Evolutionary conservation across 2,329 filamentous ascomycete species (phyloP).

Genomic region (Beauveria varroae): DNA sequence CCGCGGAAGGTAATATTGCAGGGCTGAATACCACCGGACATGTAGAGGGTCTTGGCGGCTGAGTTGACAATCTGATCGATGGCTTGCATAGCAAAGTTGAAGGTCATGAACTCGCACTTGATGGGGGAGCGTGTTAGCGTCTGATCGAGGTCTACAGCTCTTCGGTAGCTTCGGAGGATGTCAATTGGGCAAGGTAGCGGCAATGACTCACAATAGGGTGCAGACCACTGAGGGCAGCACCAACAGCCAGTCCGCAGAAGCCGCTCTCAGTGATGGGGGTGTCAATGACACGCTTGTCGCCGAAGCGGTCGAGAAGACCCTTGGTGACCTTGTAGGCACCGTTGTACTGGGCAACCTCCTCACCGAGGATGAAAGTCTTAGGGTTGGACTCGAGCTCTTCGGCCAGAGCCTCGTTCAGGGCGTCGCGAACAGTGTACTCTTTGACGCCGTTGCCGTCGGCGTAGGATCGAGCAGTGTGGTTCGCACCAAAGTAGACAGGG

Average conservation of each 20-base stretch:
- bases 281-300: constrained; percentile 95
- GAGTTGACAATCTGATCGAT: constrained; percentile 99
- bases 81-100: constrained; percentile 99
- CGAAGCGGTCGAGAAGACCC: constrained; percentile 92
- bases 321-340: constrained; percentile 99
- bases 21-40: constrained; percentile 98
- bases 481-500: constrained; percentile 31
- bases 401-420: constrained; percentile 92
- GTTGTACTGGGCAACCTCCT: constrained; percentile 99
- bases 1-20: constrained; percentile 99
- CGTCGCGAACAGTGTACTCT: constrained; percentile 95
- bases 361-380: constrained; percentile 92
- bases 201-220: constrained; percentile 73
- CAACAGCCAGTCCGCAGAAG: constrained; percentile 88
- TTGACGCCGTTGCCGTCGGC: constrained; percentile 59
- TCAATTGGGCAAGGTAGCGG: neutral
- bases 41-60: constrained; percentile 97
- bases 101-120: constrained; percentile 99
- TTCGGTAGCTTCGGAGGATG: neutral
- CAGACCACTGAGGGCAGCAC: constrained; percentile 88
- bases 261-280: constrained; percentile 97
- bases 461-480: constrained; percentile 36
- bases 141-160: neutral
- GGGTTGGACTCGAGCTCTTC: constrained; percentile 93
- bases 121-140: constrained; percentile 6